phyloP scores from a whole-genome alignment of 257 asterid species.

The Solanum appendiculatum region DNA sequence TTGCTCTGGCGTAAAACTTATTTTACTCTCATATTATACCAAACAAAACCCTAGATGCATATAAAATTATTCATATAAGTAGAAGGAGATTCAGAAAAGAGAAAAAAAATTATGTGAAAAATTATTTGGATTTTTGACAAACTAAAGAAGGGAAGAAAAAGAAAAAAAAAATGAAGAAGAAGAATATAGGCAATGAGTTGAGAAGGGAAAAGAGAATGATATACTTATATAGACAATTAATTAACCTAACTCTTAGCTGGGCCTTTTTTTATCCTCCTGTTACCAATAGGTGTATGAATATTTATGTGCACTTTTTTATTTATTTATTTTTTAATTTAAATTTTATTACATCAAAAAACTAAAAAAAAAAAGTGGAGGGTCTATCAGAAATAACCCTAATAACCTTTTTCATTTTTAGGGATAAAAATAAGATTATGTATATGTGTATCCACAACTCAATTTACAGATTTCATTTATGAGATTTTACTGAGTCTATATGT shows the following conservation, averaged over 20 bases:
- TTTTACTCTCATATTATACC: neutral
- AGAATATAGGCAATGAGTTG: neutral
- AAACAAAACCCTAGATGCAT: neutral
- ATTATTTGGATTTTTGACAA: neutral
- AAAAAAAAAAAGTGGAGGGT: neutral
- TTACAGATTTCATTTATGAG: neutral
- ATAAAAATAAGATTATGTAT: neutral
- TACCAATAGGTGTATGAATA: neutral
- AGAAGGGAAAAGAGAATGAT: neutral
- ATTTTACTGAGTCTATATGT: neutral
- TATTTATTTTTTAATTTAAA: neutral
- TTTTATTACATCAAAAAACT: neutral
- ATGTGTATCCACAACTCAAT: neutral
- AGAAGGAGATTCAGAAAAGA: neutral
- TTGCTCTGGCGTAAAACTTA: rapidly evolving
- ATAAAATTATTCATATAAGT: neutral
- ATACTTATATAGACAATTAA: neutral
- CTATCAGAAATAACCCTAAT: neutral
- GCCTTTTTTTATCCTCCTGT: neutral
- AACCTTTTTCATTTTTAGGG: neutral
- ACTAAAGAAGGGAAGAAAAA: neutral
- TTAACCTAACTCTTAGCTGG: neutral
- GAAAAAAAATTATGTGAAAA: neutral
- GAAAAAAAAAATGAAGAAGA: neutral
- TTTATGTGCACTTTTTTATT: neutral